phyloP scores from a whole-genome alignment of 306 rosid species.

The Neltuma alba region DNA sequence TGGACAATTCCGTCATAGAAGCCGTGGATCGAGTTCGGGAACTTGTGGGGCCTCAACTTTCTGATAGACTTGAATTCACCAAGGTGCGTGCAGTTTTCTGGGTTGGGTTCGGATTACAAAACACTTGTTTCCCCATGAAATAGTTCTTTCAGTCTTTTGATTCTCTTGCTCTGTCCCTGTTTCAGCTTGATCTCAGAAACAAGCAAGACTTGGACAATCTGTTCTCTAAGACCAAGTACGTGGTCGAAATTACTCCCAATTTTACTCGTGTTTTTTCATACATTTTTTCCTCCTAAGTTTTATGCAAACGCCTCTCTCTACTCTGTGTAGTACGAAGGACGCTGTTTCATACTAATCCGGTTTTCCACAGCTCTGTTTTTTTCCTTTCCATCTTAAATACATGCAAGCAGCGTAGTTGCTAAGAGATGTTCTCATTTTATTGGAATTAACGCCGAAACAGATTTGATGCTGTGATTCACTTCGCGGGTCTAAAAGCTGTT shows the following conservation, averaged over 20 bases:
- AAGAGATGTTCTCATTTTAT: background rate
- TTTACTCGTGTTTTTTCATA: too few relatives aligned
- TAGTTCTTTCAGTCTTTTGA: background rate
- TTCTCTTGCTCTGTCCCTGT: background rate
- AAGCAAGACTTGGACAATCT: conserved; percentile 79
- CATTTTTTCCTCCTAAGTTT: too few relatives aligned
- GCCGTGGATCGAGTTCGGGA: conserved; percentile 76
- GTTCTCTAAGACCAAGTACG: conserved; percentile 65
- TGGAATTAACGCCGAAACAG: conserved; percentile 43
- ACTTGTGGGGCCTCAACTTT: conserved; percentile 74
- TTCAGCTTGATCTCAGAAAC: conserved; percentile 78
- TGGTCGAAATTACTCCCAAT: too few relatives aligned
- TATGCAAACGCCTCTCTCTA: too few relatives aligned
- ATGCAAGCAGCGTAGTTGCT: background rate
- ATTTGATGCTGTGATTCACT: conserved; percentile 91
- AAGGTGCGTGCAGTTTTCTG: conserved; percentile 38
- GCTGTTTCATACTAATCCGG: background rate
- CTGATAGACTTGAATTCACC: conserved; percentile 68
- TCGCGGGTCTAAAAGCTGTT: conserved; percentile 90
- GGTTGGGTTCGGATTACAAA: background rate
- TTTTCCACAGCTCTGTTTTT: background rate
- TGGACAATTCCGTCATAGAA: conserved; percentile 70
- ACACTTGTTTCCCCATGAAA: background rate
- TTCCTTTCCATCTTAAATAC: background rate
- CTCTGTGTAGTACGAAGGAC: too few relatives aligned